Conservation (phyloP, 2,329 filamentous ascomycete genomes). For the Orbilia blumenaviensis region DNA sequence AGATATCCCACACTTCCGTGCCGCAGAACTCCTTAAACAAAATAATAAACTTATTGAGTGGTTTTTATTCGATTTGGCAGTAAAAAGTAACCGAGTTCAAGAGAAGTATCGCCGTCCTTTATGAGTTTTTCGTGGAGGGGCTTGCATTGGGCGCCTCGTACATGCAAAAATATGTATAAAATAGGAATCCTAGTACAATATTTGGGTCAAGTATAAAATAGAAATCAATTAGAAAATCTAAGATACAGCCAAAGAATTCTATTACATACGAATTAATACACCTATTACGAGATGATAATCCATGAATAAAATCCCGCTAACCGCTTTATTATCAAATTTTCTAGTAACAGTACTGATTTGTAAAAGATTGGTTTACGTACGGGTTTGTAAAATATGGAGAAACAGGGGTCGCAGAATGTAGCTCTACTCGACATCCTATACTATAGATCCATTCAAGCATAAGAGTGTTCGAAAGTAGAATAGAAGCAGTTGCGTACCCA, state of each 20-base stretch:
- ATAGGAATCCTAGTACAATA: not conserved
- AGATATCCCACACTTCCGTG: conserved; percentile 31
- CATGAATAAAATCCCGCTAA: conserved; percentile 20
- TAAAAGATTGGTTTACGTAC: not conserved
- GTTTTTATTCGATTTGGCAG: not conserved
- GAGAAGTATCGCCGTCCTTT: conserved; percentile 32
- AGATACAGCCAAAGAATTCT: not conserved
- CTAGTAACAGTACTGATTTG: not conserved
- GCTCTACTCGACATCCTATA: not conserved
- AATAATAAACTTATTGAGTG: conserved; percentile 1
- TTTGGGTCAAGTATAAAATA: not conserved
- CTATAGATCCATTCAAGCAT: not conserved
- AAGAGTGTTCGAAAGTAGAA: not conserved
- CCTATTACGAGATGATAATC: conserved; percentile 39
- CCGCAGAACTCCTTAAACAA: conserved; percentile 26
- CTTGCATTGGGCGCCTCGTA: conserved; percentile 24
- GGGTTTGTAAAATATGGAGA: not conserved
- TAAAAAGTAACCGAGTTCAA: not conserved
- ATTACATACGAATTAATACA: not conserved
- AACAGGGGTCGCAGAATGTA: not conserved
- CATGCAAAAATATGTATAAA: not conserved
- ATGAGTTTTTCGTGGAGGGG: no score
- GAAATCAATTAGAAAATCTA: not conserved
- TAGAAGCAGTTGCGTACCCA: not conserved
- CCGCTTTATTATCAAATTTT: not conserved